Percentiles rank a stretch among this genome's conserved stretches.
Conservation (phyloP, 2,329 filamentous ascomycete genomes). For the Fusarium fracticaudum region DNA sequence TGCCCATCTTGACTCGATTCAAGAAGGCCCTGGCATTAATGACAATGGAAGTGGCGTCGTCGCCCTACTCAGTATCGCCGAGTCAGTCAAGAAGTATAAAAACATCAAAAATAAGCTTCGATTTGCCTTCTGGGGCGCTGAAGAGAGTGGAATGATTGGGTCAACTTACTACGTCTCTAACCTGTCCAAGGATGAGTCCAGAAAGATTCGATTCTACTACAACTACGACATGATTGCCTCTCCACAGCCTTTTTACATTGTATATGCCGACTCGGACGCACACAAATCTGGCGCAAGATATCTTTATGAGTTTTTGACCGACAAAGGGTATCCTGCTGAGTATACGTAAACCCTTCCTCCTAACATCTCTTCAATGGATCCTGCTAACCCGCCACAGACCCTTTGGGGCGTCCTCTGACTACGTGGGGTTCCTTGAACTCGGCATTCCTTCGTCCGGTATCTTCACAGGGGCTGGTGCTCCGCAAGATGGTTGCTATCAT, state of each 20-base stretch:
- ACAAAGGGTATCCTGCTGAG: slow-evolving; percentile 45
- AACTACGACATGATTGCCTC: slow-evolving; percentile 76
- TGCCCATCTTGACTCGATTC: slow-evolving; percentile 52
- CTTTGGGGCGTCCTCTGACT: slow-evolving; percentile 52
- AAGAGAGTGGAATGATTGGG: slow-evolving; percentile 54
- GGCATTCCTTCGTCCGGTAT: slow-evolving; percentile 52
- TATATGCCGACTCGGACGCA: slow-evolving; percentile 52
- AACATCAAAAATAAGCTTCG: slow-evolving; percentile 53
- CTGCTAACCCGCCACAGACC: slow-evolving; percentile 23
- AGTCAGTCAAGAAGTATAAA: slow-evolving; percentile 47
- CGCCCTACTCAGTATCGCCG: slow-evolving; percentile 48
- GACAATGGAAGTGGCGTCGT: slow-evolving; percentile 52
- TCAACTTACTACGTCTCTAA: slow-evolving; percentile 51
- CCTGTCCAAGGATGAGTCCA: slow-evolving; percentile 48
- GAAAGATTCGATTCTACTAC: slow-evolving; percentile 72
- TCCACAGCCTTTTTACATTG: slow-evolving; percentile 48
- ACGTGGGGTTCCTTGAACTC: slow-evolving; percentile 50
- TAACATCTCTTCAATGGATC: no score
- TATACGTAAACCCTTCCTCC: background rate
- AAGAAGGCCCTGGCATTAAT: slow-evolving; percentile 52
- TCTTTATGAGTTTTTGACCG: slow-evolving; percentile 46
- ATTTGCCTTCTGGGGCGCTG: slow-evolving; percentile 53
- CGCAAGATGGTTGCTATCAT: slow-evolving; percentile 50
- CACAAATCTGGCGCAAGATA: slow-evolving; percentile 47
- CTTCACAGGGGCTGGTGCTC: slow-evolving; percentile 50